Evolutionary conservation across 148 eudicot species (phyloP).

Genomic region (Rhododendron vialii): DNA sequence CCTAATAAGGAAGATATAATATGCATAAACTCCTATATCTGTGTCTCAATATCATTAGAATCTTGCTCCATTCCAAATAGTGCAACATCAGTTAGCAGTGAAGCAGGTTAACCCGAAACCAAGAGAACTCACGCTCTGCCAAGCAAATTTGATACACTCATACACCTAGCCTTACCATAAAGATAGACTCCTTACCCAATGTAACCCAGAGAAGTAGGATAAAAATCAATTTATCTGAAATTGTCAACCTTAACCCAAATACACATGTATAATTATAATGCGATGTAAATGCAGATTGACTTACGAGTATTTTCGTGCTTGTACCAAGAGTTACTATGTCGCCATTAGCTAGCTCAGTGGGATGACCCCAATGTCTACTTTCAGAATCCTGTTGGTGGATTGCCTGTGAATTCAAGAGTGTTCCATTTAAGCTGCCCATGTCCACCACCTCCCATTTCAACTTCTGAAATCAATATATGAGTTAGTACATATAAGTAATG

Average conservation of each 20-base stretch:
- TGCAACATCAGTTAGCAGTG: background rate
- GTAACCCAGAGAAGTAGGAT: background rate
- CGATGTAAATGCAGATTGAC: slow-evolving; percentile 6
- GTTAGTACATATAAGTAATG: background rate
- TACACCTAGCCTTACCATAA: background rate
- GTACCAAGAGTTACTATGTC: slow-evolving; percentile 87
- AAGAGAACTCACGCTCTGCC: background rate
- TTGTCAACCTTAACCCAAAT: background rate
- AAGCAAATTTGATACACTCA: background rate
- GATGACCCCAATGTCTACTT: slow-evolving; percentile 87
- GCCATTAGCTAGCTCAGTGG: slow-evolving; percentile 74
- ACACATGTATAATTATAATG: background rate
- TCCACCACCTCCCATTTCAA: slow-evolving; percentile 94
- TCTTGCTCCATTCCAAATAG: background rate
- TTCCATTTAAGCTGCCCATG: slow-evolving; percentile 97
- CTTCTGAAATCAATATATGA: slow-evolving; percentile 45
- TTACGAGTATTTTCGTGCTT: slow-evolving; percentile 69
- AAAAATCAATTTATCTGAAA: background rate
- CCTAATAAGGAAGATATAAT: background rate
- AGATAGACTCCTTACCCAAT: background rate
- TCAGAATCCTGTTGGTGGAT: slow-evolving; percentile 67
- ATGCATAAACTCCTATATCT: background rate
- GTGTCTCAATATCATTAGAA: background rate
- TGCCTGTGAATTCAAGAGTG: slow-evolving; percentile 64
- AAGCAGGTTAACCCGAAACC: background rate